These are phyloP conservation scores for Benincasa hispida DNA, from an alignment of 306 rosid species.

Conservation along the genomic window DNA sequence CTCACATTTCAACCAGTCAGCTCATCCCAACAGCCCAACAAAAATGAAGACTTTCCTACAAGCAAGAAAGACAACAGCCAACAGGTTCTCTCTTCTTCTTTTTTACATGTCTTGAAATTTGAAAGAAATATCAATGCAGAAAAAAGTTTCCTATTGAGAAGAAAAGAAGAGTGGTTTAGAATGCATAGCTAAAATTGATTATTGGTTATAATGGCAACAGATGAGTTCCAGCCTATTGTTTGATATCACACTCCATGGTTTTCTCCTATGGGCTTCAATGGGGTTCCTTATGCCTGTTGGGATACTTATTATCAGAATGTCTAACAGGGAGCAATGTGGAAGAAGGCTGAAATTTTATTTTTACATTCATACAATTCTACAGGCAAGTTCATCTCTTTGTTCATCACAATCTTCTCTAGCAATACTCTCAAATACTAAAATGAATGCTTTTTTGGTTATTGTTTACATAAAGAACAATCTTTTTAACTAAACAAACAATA, in stretches of 20 bases:
- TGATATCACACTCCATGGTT: constrained; percentile 65
- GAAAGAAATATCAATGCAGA: not conserved
- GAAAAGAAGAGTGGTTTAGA: not conserved
- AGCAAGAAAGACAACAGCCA: constrained; percentile 16
- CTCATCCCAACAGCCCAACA: constrained; percentile 34
- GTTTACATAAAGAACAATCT: not conserved
- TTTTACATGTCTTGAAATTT: not conserved
- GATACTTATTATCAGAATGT: constrained; percentile 56
- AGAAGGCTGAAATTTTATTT: constrained; percentile 45
- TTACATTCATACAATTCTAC: constrained; percentile 56
- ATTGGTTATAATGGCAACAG: constrained; percentile 17
- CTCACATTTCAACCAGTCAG: constrained; percentile 18
- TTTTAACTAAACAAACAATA: constrained; percentile 9
- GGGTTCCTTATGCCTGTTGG: constrained; percentile 91
- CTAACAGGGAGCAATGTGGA: constrained; percentile 42
- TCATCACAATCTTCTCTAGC: constrained; percentile 3
- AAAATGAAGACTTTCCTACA: constrained; percentile 1
- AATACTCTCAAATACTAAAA: not conserved
- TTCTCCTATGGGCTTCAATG: constrained; percentile 85
- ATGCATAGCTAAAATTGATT: not conserved
- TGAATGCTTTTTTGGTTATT: not conserved
- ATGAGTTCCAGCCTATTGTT: constrained; percentile 37
- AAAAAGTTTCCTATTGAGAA: not conserved
- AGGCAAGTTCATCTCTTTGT: constrained; percentile 39
- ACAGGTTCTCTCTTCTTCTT: constrained; percentile 25